A percentile compares a stretch with the other conserved stretches of the same genome.
Conservation (phyloP, 768 basidiomycete genomes). For the Zangia roseola region DNA sequence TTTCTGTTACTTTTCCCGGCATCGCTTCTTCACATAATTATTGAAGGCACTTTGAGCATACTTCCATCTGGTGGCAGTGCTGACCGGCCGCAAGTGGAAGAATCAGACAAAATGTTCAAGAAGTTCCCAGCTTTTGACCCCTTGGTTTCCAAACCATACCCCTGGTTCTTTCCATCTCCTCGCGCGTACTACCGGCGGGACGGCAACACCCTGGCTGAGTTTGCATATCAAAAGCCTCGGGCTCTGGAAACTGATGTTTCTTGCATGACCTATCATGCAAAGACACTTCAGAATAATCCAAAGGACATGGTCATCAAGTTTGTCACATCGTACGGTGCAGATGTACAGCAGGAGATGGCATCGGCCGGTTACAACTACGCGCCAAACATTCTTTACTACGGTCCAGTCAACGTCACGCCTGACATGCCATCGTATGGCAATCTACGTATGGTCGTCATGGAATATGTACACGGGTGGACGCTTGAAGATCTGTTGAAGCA, state of each 20-base stretch:
- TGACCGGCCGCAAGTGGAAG: no score
- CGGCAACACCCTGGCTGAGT: neutral
- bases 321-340: conserved; percentile 31
- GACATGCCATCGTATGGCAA: conserved; percentile 14
- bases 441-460: conserved; percentile 41
- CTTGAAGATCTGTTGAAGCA: neutral
- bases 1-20: no score
- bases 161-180: conserved; percentile 24
- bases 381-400: conserved; percentile 33
- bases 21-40: no score
- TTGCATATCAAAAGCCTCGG: conserved; percentile 22
- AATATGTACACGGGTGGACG: conserved; percentile 27
- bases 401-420: conserved; percentile 9
- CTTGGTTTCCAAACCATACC: neutral
- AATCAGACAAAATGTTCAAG: conserved; percentile 7
- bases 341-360: conserved; percentile 35
- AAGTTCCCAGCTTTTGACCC: neutral
- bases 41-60: no score
- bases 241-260: conserved; percentile 14
- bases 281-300: neutral
- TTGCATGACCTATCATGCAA: conserved; percentile 27
- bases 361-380: conserved; percentile 19
- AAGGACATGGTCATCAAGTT: conserved; percentile 38
- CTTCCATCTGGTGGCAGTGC: no score
- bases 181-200: neutral